Evolutionary conservation across 1,284 basidiomycete species (phyloP), one percentile per base, ranked within the genome.

Genomic region (Afroboletus lepidellus): DNA sequence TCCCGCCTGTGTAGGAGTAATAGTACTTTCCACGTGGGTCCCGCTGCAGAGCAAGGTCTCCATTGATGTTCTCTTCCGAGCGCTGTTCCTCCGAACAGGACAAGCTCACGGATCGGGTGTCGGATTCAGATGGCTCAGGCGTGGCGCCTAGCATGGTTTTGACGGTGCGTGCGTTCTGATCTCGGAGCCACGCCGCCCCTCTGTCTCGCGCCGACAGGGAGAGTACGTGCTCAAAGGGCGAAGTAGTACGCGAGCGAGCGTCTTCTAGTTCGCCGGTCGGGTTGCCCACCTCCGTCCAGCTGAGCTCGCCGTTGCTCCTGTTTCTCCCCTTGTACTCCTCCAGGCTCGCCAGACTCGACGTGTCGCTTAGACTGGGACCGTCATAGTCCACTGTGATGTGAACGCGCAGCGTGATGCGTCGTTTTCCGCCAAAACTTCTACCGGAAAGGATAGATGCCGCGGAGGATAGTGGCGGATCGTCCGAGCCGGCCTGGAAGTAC

Each of bases 301-400:
- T 83, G 34, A 74, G 71, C 44, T 80, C 78, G 37, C 81, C 85
- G 37, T 74, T 76, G 37, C 84, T 87, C 48, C 73, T 76, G 58
- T 84, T 87, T 49, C 77, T 72, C 44, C 74, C 75, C 60, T 71
- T 76, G 70, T 84, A 87, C 56, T 90, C 90, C 23, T 90, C 89
- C 59, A 85, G 62, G 61, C 87, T 90, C 38, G 80, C 80, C 13
- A 94, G 74, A 12, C 90, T 93, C 8, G 83, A 85, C 1, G 91
- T 90, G 61, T 95, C 93, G 15, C 90, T 93, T 51, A 95, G 75
- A 67, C 87, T 91, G n/a, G 89, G 92, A 0, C 92, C 91, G 64
- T 95, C 93, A 61, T 92, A 94, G 58, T 94, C 92, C 53, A 94
- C 84, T 5, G 78, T 75, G 29, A 96, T 85, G 41, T 85, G 78